A percentile compares a stretch with the other conserved stretches of the same genome.
These are phyloP conservation scores for Saururus chinensis DNA, from an alignment of 164 flowering plant genomes.

Conservation along the genomic window DNA sequence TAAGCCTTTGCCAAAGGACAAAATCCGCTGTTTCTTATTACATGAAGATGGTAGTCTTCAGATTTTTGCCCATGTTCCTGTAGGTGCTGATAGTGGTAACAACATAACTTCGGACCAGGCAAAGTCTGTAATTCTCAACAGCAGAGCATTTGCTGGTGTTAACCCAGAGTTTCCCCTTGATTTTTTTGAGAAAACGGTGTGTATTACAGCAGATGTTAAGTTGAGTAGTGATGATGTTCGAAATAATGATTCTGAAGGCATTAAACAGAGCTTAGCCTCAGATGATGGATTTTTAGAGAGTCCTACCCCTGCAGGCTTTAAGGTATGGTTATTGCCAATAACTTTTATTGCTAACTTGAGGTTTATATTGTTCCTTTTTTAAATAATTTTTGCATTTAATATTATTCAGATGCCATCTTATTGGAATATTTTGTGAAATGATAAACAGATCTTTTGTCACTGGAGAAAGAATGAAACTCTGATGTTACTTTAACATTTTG, in stretches of 20 bases:
- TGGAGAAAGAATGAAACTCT: too few relatives aligned
- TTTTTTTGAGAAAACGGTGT: conserved; percentile 92
- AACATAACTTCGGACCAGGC: conserved; percentile 56
- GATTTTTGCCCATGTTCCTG: conserved; percentile 60
- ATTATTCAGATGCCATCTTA: too few relatives aligned
- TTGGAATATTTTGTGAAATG: too few relatives aligned
- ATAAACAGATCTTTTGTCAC: too few relatives aligned
- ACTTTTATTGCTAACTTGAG: too few relatives aligned
- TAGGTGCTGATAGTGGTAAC: conserved; percentile 46
- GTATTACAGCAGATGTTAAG: conserved; percentile 91
- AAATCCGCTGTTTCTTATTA: conserved; percentile 71
- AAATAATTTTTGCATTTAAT: too few relatives aligned
- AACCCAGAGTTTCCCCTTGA: conserved; percentile 99
- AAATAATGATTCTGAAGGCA: conserved; percentile 88
- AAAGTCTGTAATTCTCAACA: conserved; percentile 75
- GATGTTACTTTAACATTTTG: too few relatives aligned
- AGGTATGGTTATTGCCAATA: conserved; percentile 53
- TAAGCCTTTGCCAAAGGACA: conserved; percentile 90
- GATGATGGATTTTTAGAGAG: conserved; percentile 96
- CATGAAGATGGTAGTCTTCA: conserved; percentile 99
- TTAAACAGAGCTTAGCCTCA: conserved; percentile 82
- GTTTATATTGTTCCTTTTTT: not conserved
- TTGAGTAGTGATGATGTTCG: conserved; percentile 86
- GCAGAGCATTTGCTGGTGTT: conserved; percentile 59
- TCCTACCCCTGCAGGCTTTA: conserved; percentile 72